Percentiles rank a stretch among this genome's conserved stretches.
Evolutionary conservation across 2,329 filamentous ascomycete species (phyloP).

Genomic region (Raffaelea albimanens): DNA sequence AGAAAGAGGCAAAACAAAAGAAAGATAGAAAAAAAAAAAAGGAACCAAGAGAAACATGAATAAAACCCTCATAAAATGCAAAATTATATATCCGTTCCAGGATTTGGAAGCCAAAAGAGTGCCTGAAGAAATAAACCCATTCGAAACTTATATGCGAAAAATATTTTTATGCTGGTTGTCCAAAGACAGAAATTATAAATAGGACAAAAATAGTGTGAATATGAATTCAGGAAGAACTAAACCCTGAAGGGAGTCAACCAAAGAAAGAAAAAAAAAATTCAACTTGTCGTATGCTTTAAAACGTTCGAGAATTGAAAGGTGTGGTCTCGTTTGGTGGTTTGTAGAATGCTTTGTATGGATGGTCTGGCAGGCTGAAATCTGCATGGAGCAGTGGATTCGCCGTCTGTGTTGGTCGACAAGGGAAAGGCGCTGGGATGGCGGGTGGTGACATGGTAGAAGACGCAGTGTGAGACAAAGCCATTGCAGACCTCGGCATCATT

Average conservation of each 20-base stretch:
- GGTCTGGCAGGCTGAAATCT: conserved; percentile 68
- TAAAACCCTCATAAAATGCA: too few relatives aligned
- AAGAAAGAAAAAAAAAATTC: background rate
- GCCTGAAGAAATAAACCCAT: too few relatives aligned
- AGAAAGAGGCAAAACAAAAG: background rate
- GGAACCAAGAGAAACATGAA: background rate
- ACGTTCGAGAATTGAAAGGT: conserved; percentile 5
- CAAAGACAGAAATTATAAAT: too few relatives aligned
- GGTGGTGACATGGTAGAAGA: conserved; percentile 9
- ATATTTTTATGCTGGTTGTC: too few relatives aligned
- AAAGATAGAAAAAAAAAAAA: background rate
- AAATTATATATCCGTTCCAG: too few relatives aligned
- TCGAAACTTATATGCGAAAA: too few relatives aligned
- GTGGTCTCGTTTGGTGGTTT: conserved; percentile 51
- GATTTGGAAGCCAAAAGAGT: too few relatives aligned
- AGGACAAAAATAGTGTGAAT: too few relatives aligned
- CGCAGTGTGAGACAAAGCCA: background rate
- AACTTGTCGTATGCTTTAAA: background rate
- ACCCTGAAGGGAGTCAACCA: too few relatives aligned
- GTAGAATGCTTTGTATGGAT: conserved; percentile 75
- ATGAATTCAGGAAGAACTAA: too few relatives aligned
- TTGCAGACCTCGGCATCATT: background rate
- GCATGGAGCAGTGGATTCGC: conserved; percentile 62
- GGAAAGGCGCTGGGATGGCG: conserved; percentile 19
- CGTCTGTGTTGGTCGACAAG: conserved; percentile 23